Percentiles rank a stretch among this genome's conserved stretches.
These are phyloP conservation scores for Panellus pusillus DNA, from an alignment of 768 basidiomycete species.

Conservation along the genomic window DNA sequence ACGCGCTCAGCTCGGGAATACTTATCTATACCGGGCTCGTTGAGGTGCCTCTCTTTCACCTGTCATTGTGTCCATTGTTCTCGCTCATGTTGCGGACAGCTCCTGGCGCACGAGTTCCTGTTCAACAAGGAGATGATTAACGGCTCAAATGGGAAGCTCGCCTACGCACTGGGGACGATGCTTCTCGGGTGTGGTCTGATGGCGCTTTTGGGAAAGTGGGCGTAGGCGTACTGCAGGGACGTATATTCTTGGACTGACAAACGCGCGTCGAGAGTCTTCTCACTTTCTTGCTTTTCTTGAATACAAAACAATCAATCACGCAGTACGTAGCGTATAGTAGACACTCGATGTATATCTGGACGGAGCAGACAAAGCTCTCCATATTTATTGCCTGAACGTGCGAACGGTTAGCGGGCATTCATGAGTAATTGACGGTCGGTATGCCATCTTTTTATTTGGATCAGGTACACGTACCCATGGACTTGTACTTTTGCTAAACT, in stretches of 20 bases:
- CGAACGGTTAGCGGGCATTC: too few species aligned
- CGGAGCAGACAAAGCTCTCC: too few species aligned
- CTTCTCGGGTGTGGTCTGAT: conserved; percentile 83
- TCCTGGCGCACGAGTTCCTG: conserved; percentile 93
- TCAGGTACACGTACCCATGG: too few species aligned
- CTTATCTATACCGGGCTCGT: conserved; percentile 86
- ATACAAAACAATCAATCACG: too few species aligned
- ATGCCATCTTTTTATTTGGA: too few species aligned
- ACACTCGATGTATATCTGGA: too few species aligned
- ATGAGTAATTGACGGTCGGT: too few species aligned
- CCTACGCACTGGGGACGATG: conserved; percentile 78
- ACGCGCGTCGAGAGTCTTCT: too few species aligned
- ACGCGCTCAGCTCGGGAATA: conserved; percentile 85
- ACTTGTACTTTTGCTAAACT: background rate
- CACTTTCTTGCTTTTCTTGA: too few species aligned
- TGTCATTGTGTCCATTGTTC: background rate
- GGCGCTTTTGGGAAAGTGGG: conserved; percentile 90
- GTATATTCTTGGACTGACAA: too few species aligned
- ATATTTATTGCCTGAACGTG: too few species aligned
- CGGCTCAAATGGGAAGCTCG: conserved; percentile 61
- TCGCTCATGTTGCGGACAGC: conserved; percentile 33
- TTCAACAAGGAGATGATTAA: conserved; percentile 85
- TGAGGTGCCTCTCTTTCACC: conserved; percentile 46
- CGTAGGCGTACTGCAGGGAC: conserved; percentile 35
- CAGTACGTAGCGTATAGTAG: too few species aligned